These are phyloP conservation scores for Pythium volutum DNA, from an alignment of 352 stramenopile genomes.

Conservation along the genomic window DNA sequence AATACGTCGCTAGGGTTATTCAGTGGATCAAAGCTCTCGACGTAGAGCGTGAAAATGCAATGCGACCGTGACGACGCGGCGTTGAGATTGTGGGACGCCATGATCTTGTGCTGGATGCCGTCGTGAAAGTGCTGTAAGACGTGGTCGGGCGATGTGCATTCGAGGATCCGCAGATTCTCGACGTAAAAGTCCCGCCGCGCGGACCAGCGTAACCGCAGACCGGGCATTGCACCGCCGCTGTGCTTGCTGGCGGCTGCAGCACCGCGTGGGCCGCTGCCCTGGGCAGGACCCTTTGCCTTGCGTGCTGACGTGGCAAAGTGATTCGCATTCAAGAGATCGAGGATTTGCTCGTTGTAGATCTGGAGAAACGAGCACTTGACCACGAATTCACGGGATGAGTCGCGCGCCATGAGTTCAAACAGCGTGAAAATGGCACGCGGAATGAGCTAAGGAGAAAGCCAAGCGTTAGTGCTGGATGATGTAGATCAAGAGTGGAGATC, in stretches of 20 bases:
- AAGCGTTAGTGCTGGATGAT: neutral
- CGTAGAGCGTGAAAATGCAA: conserved; percentile 55
- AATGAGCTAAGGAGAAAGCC: conserved; percentile 15
- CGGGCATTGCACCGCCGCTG: conserved; percentile 14
- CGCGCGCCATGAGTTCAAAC: conserved; percentile 1
- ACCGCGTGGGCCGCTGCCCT: neutral
- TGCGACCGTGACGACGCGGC: conserved; percentile 50
- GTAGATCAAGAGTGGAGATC: neutral
- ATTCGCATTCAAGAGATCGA: conserved; percentile 49
- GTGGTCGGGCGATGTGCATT: conserved; percentile 40
- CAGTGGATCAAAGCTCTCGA: conserved; percentile 41
- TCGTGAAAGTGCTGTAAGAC: conserved; percentile 50
- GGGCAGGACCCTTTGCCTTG: neutral
- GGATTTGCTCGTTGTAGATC: conserved; percentile 49
- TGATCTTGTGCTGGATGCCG: conserved; percentile 58
- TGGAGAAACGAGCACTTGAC: conserved; percentile 45
- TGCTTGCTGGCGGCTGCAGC: neutral
- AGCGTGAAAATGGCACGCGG: conserved; percentile 6
- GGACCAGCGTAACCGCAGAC: conserved; percentile 47
- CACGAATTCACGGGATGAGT: conserved; percentile 33
- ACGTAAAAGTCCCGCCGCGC: conserved; percentile 56
- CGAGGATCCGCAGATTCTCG: conserved; percentile 44
- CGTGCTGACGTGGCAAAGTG: conserved; percentile 24
- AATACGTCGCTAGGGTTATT: conserved; percentile 34
- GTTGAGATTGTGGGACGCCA: conserved; percentile 59